Percentiles rank a stretch among this genome's conserved stretches.
Evolutionary conservation across 257 asterid species (phyloP).

Genomic region (Linderniella brevidens): DNA sequence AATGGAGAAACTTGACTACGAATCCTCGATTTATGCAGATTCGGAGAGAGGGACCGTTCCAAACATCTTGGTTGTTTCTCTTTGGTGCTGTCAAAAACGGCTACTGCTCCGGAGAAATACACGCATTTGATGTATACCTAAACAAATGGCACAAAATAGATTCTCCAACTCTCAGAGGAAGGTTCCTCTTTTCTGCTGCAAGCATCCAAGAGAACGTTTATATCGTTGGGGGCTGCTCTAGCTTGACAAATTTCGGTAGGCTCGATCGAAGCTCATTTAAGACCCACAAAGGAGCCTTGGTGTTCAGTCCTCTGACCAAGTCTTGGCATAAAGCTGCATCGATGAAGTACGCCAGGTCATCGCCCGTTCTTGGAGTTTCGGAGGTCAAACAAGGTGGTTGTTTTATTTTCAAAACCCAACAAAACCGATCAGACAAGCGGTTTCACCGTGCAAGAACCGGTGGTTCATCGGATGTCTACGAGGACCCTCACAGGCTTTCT

Average conservation of each 20-base stretch:
- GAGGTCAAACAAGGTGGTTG: conserved; percentile 59
- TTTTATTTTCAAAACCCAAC: conserved; percentile 31
- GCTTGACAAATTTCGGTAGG: conserved; percentile 76
- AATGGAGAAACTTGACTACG: conserved; percentile 71
- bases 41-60: conserved; percentile 53
- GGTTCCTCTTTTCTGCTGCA: conserved; percentile 68
- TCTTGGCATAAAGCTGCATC: conserved; percentile 76
- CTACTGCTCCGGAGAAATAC: conserved; percentile 78
- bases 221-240: conserved; percentile 82
- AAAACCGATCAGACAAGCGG: conserved; percentile 38
- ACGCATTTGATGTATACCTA: conserved; percentile 56
- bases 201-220: conserved; percentile 51
- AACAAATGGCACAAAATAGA: conserved; percentile 73
- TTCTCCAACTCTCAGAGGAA: conserved; percentile 51
- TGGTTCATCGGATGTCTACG: conserved; percentile 74
- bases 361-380: conserved; percentile 60
- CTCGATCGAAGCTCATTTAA: conserved; percentile 73
- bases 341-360: conserved; percentile 73
- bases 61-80: conserved; percentile 70
- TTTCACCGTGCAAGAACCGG: conserved; percentile 44
- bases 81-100: conserved; percentile 75
- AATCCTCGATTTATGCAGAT: conserved; percentile 59
- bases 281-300: conserved; percentile 75
- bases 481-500: conserved; percentile 92
- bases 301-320: conserved; percentile 54